phyloP scores from a whole-genome alignment of 1,139 yeast species.

The Kodamaea ohmeri region DNA sequence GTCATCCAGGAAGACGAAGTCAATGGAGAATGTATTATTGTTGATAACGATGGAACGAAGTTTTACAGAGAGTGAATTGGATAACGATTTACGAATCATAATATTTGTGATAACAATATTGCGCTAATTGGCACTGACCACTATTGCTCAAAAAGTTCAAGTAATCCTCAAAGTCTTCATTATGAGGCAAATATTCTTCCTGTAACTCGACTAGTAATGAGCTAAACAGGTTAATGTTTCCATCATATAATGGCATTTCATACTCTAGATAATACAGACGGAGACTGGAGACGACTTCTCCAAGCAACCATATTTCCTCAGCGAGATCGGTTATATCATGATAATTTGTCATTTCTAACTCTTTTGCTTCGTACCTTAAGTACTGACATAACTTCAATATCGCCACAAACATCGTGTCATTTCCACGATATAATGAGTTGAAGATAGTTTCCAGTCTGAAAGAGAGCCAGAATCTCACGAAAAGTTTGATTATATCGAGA shows the following conservation, averaged over 20 bases:
- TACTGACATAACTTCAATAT: slow-evolving; percentile 16
- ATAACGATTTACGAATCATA: slow-evolving; percentile 11
- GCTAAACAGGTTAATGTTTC: slow-evolving; percentile 5
- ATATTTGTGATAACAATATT: slow-evolving; percentile 13
- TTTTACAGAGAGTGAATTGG: neutral
- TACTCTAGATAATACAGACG: slow-evolving; percentile 4
- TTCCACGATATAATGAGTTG: slow-evolving; percentile 32
- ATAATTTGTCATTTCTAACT: neutral
- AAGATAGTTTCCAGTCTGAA: slow-evolving; percentile 24
- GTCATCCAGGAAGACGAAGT: slow-evolving; percentile 30
- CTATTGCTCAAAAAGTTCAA: slow-evolving; percentile 21
- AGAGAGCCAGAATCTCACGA: slow-evolving; percentile 30
- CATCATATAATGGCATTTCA: neutral
- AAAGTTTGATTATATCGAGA: slow-evolving; percentile 11
- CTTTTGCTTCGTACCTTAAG: slow-evolving; percentile 8
- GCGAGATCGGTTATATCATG: neutral
- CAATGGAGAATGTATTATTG: slow-evolving; percentile 41
- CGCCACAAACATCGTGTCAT: slow-evolving; percentile 30
- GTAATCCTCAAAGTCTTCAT: slow-evolving; percentile 18
- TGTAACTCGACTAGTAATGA: slow-evolving; percentile 7
- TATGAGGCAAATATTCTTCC: neutral
- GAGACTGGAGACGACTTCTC: neutral
- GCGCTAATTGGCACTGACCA: slow-evolving; percentile 14
- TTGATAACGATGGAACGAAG: slow-evolving; percentile 16
- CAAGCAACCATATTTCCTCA: neutral